These are phyloP conservation scores for Asterophora lycoperdoides DNA, from an alignment of 768 basidiomycete genomes.

Conservation along the genomic window DNA sequence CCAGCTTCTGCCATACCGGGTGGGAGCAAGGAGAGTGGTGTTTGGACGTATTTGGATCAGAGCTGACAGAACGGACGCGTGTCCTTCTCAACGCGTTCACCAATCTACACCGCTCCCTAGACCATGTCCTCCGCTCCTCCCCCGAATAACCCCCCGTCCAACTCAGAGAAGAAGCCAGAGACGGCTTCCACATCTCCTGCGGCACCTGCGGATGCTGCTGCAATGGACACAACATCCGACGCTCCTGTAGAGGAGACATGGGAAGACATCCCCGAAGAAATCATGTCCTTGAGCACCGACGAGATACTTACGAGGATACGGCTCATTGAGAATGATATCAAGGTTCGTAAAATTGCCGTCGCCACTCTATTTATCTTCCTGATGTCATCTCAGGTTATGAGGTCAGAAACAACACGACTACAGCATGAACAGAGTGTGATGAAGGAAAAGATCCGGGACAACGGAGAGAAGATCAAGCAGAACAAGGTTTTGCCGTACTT, in stretches of 20 bases:
- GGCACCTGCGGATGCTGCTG: conserved; percentile 28
- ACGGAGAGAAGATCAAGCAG: conserved; percentile 97
- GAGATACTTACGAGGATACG: conserved; percentile 88
- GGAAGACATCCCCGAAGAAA: conserved; percentile 89
- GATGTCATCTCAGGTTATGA: conserved; percentile 74
- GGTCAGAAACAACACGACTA: conserved; percentile 86
- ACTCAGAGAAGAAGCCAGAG: conserved; percentile 53
- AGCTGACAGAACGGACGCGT: conserved; percentile 29
- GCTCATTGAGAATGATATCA: conserved; percentile 95
- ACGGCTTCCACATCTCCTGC: conserved; percentile 29
- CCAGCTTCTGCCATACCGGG: conserved; percentile 35
- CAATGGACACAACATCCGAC: conserved; percentile 78
- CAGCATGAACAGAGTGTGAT: conserved; percentile 94
- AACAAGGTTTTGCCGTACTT: conserved; percentile 98
- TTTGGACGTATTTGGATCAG: conserved; percentile 24
- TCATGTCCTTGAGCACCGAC: conserved; percentile 71
- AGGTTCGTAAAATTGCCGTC: conserved; percentile 42
- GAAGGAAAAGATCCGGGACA: conserved; percentile 98
- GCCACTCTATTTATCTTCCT: background rate
- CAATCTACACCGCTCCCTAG: conserved; percentile 14
- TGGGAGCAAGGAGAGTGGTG: conserved; percentile 14
- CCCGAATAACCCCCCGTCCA: conserved; percentile 45
- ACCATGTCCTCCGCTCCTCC: conserved; percentile 59
- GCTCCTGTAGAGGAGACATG: conserved; percentile 72
- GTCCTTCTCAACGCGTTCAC: conserved; percentile 31